Conservation (phyloP, 306 rosid species). For the Coriaria nepalensis region DNA sequence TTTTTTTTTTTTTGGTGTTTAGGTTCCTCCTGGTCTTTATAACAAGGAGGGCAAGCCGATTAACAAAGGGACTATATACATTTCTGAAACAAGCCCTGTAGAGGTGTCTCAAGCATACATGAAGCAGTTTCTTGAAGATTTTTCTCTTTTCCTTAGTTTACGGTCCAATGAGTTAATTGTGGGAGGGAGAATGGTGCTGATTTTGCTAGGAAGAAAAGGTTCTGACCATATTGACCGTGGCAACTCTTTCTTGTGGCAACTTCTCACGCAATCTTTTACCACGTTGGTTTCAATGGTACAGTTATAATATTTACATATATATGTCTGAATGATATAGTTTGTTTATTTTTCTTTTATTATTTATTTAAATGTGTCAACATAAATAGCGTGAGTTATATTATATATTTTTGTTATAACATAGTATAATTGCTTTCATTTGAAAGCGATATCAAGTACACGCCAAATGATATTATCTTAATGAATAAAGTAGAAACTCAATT, state of each 20-base stretch:
- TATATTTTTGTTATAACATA: too few relatives aligned
- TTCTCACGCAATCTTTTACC: constrained; percentile 49
- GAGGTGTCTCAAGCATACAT: constrained; percentile 49
- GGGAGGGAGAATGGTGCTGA: constrained; percentile 77
- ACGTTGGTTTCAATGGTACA: constrained; percentile 56
- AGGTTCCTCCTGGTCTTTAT: constrained; percentile 65
- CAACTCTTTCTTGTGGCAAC: constrained; percentile 70
- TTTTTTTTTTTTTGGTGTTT: constrained; percentile 3
- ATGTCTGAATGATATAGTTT: neutral
- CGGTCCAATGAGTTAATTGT: constrained; percentile 52
- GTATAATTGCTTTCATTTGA: too few relatives aligned
- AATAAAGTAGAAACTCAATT: too few relatives aligned
- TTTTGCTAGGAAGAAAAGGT: constrained; percentile 59
- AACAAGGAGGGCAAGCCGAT: constrained; percentile 37
- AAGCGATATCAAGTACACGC: too few relatives aligned
- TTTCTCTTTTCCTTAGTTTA: constrained; percentile 43
- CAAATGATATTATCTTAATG: too few relatives aligned
- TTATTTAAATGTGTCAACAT: neutral
- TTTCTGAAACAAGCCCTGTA: constrained; percentile 51
- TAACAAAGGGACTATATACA: constrained; percentile 62
- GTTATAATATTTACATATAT: neutral
- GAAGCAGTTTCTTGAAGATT: constrained; percentile 63
- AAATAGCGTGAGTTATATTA: too few relatives aligned
- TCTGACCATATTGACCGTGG: constrained; percentile 65
- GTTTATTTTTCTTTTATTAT: neutral